Conservation (phyloP, 352 stramenopile species). For the Globisporangium paddicum region DNA sequence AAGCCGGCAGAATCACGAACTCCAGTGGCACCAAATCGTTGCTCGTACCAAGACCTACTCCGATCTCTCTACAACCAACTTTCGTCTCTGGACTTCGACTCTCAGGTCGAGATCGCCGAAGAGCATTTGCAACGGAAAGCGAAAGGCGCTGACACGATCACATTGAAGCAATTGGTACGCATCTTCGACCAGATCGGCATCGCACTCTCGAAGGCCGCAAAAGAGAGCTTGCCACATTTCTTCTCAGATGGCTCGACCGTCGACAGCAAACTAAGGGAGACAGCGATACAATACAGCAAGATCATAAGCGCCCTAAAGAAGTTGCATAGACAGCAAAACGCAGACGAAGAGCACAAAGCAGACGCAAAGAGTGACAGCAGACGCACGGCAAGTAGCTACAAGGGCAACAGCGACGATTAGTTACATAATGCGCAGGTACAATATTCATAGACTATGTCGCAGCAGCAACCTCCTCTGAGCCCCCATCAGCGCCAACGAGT, state of each 20-base stretch:
- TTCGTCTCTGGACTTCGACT: slow-evolving; percentile 61
- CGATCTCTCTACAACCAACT: slow-evolving; percentile 57
- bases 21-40: not conserved
- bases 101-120: slow-evolving; percentile 58
- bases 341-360: slow-evolving; percentile 3
- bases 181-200: slow-evolving; percentile 56
- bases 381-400: slow-evolving; percentile 5
- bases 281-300: slow-evolving; percentile 26
- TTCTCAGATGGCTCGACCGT: slow-evolving; percentile 11
- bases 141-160: slow-evolving; percentile 25
- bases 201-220: slow-evolving; percentile 34
- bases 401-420: slow-evolving; percentile 1
- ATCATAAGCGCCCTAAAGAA: slow-evolving; percentile 26
- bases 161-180: slow-evolving; percentile 27
- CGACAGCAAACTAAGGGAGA: not conserved
- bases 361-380: slow-evolving; percentile 1
- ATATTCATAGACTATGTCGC: not conserved
- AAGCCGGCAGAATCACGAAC: not conserved
- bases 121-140: slow-evolving; percentile 42
- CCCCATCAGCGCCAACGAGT: slow-evolving; percentile 34
- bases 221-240: slow-evolving; percentile 29
- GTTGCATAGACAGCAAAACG: slow-evolving; percentile 13
- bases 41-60: slow-evolving; percentile 28
- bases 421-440: not conserved
- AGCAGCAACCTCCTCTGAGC: slow-evolving; percentile 5